Evolutionary conservation across 768 basidiomycete genomes (phyloP), one percentile per base, ranked within the genome.

Genomic region (Phlegmacium glaucopus): DNA sequence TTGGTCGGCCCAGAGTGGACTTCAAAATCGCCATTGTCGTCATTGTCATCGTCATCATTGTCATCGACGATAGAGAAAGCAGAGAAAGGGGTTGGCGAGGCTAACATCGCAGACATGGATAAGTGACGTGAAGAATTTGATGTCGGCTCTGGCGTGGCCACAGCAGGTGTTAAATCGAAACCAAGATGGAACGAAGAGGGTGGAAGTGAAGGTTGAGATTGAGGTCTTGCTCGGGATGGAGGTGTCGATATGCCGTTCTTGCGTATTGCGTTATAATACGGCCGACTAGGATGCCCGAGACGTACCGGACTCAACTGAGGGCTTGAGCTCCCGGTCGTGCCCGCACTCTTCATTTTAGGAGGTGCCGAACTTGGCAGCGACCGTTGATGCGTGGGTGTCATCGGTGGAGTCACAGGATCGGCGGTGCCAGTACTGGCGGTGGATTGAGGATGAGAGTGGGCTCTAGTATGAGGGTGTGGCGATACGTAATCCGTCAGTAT

Each of bases 231-330:
- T 37, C 69, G 72, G 17, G 75, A 72, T 4, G 56, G 42, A 12
- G 57, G 45, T 2, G 59, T 69, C 4, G 59, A 53, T 6, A 57
- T 52, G 7, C 56, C 57, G n/a, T 53, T 65, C 67, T 67, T 66
- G 65, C 79, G 76, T 42, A 81, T 81, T 41, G 72, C 79, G 17
- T 72, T 69, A 58, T 80, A 81, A 54, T 78, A 78, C 10, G 79
- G 79, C 15, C 79, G 67, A 43, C 61, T 72, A 9, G 79, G 78
- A 51, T 76, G 76, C 1, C 79, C 79, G 25, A 80, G 62, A 7
- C 72, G 75, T 2, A 58, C 51, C 1, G 53, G 53, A 28, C 57
- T 55, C 9, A 51, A 42, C 66, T 62, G 28, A 47, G 53, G 35
- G 39, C 15, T 44, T 49, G 7, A 53, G 48, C 27, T 16, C 25